phyloP scores from a whole-genome alignment of 1,284 basidiomycete genomes.

The Cutaneotrichosporon cavernicola region DNA sequence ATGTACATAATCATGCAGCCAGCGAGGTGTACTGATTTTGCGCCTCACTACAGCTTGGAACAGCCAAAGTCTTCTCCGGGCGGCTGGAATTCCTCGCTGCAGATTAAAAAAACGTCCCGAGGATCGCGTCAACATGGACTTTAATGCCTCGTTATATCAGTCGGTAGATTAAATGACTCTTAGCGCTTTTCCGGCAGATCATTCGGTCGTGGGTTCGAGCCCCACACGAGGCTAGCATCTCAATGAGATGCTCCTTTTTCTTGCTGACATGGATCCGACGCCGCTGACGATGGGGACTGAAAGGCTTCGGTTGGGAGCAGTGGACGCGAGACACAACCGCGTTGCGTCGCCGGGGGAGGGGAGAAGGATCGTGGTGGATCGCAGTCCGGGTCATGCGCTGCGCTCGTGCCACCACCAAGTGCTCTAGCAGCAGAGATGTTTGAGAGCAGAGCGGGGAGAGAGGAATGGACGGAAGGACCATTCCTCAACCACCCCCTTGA shows the following conservation, averaged over 20 bases:
- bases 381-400: too few relatives aligned
- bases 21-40: neutral
- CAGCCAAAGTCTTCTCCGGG: neutral
- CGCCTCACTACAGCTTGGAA: too few relatives aligned
- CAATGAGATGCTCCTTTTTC: neutral
- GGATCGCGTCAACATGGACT: neutral
- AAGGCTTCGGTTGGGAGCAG: too few relatives aligned
- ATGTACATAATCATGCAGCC: constrained; percentile 52
- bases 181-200: constrained; percentile 8
- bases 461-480: too few relatives aligned
- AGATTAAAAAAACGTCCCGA: neutral
- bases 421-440: too few relatives aligned
- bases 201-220: constrained; percentile 17
- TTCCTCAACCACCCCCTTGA: too few relatives aligned
- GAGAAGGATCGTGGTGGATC: too few relatives aligned
- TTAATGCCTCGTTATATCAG: constrained; percentile 5
- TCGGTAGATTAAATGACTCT: constrained; percentile 9
- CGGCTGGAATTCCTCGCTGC: neutral
- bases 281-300: neutral
- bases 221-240: constrained; percentile 14
- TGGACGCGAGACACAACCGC: too few relatives aligned
- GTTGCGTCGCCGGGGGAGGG: too few relatives aligned
- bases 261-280: neutral
- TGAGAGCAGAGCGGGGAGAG: too few relatives aligned
- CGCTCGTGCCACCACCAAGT: too few relatives aligned